A percentile compares a stretch with the other conserved stretches of the same genome.
phyloP scores from a whole-genome alignment of 352 stramenopile genomes.

The Phytophthora chlamydospora region DNA sequence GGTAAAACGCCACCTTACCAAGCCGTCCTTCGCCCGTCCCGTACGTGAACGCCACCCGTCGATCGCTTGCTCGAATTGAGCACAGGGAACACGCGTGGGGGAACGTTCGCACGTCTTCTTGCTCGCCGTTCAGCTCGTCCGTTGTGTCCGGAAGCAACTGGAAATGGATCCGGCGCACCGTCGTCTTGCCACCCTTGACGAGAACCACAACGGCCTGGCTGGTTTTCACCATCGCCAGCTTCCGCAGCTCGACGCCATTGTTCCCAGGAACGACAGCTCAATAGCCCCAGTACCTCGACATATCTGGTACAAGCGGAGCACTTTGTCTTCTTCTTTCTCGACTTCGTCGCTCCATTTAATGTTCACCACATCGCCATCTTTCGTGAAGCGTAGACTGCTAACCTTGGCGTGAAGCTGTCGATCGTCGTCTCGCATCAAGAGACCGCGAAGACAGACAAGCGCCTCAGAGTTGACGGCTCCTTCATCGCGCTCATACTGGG shows the following conservation, averaged over 20 bases:
- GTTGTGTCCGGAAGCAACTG: background rate
- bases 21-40: background rate
- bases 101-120: constrained; percentile 19
- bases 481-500: too few relatives aligned
- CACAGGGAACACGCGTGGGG: constrained; percentile 19
- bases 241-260: constrained; percentile 18
- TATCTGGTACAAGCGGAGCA: constrained; percentile 18
- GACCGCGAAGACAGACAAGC: too few relatives aligned
- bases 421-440: too few relatives aligned
- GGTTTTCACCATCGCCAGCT: constrained; percentile 24
- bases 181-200: constrained; percentile 16
- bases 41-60: constrained; percentile 27
- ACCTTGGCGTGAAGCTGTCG: too few relatives aligned
- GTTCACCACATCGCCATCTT: too few relatives aligned
- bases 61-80: constrained; percentile 23
- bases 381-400: too few relatives aligned
- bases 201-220: constrained; percentile 14
- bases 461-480: too few relatives aligned
- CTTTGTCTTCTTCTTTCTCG: constrained; percentile 16
- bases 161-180: constrained; percentile 20
- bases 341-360: too few relatives aligned
- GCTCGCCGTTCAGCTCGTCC: background rate
- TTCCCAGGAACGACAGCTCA: too few relatives aligned
- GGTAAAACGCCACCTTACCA: constrained; percentile 21
- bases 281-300: background rate